A percentile compares a stretch with the other conserved stretches of the same genome.
These are phyloP conservation scores for Neurospora sp. DNA, from an alignment of 495 filamentous ascomycete species.

Conservation along the genomic window DNA sequence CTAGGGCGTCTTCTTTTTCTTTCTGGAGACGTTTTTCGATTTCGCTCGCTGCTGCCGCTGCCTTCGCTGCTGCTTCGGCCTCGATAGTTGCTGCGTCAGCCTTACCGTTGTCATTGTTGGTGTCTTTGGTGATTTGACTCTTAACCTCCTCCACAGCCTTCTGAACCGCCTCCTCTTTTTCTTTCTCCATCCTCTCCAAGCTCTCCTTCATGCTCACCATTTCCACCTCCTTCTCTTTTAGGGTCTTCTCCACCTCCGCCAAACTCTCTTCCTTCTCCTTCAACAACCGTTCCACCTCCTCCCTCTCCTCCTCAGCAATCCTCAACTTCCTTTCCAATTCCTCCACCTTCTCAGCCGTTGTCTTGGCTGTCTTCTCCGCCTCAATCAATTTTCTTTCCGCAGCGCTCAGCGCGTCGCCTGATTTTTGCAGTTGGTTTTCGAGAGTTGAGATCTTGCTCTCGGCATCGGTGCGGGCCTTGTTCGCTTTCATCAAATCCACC, in stretches of 20 bases:
- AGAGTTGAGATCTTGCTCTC: slow-evolving; percentile 14
- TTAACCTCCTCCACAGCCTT: slow-evolving; percentile 10
- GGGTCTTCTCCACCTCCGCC: slow-evolving; percentile 3
- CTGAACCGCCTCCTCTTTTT: slow-evolving; percentile 18
- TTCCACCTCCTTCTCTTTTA: slow-evolving; percentile 3
- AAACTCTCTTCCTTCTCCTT: slow-evolving; percentile 5
- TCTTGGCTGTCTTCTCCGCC: background rate
- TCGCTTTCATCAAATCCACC: slow-evolving; percentile 50
- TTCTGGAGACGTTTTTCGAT: background rate
- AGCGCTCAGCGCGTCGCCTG: background rate
- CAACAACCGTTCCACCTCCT: slow-evolving; percentile 8
- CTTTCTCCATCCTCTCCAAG: slow-evolving; percentile 2
- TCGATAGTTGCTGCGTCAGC: background rate
- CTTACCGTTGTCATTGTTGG: background rate
- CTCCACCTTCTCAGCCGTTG: background rate
- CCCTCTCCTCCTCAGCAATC: slow-evolving; percentile 2
- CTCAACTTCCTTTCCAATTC: background rate
- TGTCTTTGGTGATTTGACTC: background rate
- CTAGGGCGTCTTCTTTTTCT: background rate
- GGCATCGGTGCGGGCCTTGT: slow-evolving; percentile 35
- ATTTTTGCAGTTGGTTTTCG: background rate
- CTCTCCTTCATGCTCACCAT: slow-evolving; percentile 5
- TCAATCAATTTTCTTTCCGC: slow-evolving; percentile 2
- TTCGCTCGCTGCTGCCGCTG: background rate
- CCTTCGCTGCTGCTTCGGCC: background rate